phyloP scores from a whole-genome alignment of 202 grass and related monocot species.

The Musa balbisiana region DNA sequence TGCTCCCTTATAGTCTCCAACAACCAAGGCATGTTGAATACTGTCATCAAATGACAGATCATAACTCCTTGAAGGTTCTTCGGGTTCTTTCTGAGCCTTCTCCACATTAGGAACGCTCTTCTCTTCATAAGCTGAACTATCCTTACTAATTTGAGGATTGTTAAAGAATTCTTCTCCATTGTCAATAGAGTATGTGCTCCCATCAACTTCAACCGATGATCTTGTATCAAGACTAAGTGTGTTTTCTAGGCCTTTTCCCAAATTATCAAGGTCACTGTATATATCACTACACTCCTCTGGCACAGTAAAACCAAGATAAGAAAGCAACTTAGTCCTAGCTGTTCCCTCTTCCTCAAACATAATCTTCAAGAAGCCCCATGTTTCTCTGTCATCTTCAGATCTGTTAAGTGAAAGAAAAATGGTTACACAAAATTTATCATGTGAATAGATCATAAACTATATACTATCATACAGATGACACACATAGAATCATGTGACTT shows the following conservation, averaged over 20 bases:
- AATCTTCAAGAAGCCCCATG: slow-evolving; percentile 86
- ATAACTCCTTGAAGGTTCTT: slow-evolving; percentile 36
- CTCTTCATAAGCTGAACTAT: slow-evolving; percentile 39
- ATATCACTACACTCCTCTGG: slow-evolving; percentile 37
- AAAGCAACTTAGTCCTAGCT: slow-evolving; percentile 77
- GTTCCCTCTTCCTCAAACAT: slow-evolving; percentile 92
- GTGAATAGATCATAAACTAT: background rate
- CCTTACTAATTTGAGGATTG: slow-evolving; percentile 62
- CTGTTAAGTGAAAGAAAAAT: slow-evolving; percentile 31
- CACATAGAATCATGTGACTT: slow-evolving; percentile 83
- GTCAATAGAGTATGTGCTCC: slow-evolving; percentile 54
- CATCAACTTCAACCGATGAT: slow-evolving; percentile 29
- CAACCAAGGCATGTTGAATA: slow-evolving; percentile 17
- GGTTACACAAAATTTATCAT: slow-evolving; percentile 5
- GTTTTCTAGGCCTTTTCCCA: slow-evolving; percentile 54
- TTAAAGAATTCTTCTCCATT: slow-evolving; percentile 98
- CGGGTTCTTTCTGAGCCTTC: slow-evolving; percentile 40
- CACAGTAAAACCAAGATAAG: slow-evolving; percentile 82
- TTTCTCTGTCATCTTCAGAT: slow-evolving; percentile 87
- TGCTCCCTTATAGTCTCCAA: slow-evolving; percentile 23
- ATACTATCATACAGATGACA: slow-evolving; percentile 13
- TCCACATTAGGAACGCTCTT: slow-evolving; percentile 30
- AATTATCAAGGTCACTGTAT: slow-evolving; percentile 35
- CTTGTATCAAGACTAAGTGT: slow-evolving; percentile 57
- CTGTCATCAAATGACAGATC: slow-evolving; percentile 38